Evolutionary conservation across 768 basidiomycete genomes (phyloP), one percentile per base, ranked within the genome.

Genomic region (Amanita pseudoporphyria): DNA sequence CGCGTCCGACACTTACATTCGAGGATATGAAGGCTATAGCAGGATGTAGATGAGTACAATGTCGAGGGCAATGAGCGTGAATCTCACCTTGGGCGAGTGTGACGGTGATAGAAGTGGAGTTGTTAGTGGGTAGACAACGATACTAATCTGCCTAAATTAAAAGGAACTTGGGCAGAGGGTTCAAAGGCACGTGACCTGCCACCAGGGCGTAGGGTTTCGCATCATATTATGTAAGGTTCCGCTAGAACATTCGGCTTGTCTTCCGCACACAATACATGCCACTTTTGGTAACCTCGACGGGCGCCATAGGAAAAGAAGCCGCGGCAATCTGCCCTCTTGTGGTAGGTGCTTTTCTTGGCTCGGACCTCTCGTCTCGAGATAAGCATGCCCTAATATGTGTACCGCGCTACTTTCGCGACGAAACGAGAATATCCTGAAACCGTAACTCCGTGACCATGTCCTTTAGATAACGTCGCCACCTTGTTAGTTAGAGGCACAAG

Each of bases 101-200:
- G 64, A 60, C 62, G 66, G 68, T 62, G 62, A 60, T 66, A 62
- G 66, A 66, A 69, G 69, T 64, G 58, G 65, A 59, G 60, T 62
- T 71, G 69, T 71, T 73, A 67, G 71, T 67, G 72, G 68, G 65
- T 61, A 56, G 60, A 69, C 69, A 68, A 65, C 52, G 72, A 68
- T 71, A 71, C 70, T 68, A 67, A 58, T 55, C 67, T 69, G 71
- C 71, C 74, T 72, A 77, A 80, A 82, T 80, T 81, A 74, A 76
- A 28, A 74, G 72, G 69, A 67, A 67, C 62, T 70, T 76, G 81
- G 81, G 81, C 80, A 82, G 70, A 83, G 81, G 81, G 81, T 81
- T 81, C 62, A 32, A 19, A 6, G 26, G 26, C 70, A 73, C 67
- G 69, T 71, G 70, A 66, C 36, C 58, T 52, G 14, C 56, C 54